Conservation (phyloP, 169 alveolate genomes). For the Eimeria maxima region DNA sequence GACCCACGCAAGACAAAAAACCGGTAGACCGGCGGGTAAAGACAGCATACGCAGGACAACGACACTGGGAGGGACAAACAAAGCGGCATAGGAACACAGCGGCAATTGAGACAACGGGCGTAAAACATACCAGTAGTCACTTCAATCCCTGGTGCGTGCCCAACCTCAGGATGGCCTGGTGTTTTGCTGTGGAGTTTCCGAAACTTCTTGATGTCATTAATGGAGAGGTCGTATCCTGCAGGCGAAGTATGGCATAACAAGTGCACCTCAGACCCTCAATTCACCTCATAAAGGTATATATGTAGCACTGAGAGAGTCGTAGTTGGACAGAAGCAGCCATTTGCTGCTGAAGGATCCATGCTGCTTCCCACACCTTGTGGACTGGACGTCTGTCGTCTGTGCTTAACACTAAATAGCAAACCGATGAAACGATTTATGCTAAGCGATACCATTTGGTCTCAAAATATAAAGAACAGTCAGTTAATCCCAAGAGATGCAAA, state of each 20-base stretch:
- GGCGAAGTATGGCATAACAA: background rate
- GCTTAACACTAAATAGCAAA: background rate
- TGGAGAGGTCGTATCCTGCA: conserved; percentile 84
- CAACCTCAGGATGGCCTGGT: conserved; percentile 91
- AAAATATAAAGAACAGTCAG: background rate
- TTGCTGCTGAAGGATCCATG: background rate
- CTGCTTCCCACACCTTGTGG: background rate
- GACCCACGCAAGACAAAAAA: background rate
- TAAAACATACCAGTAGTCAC: conserved; percentile 71
- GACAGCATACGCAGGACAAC: background rate
- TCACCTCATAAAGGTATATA: background rate
- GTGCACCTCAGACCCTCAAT: background rate
- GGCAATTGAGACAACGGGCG: background rate
- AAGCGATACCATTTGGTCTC: background rate
- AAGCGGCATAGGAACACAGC: background rate
- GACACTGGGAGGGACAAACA: background rate
- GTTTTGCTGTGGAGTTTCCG: conserved; percentile 88
- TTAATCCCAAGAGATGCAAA: background rate
- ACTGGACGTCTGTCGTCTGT: background rate
- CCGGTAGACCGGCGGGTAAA: background rate
- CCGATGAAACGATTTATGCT: background rate
- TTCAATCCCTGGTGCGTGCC: conserved; percentile 81
- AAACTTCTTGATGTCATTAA: conserved; percentile 88
- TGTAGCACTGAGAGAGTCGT: background rate
- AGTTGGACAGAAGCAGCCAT: background rate